phyloP scores from a whole-genome alignment of 169 alveolate species.

The Toxoplasma gondii region DNA sequence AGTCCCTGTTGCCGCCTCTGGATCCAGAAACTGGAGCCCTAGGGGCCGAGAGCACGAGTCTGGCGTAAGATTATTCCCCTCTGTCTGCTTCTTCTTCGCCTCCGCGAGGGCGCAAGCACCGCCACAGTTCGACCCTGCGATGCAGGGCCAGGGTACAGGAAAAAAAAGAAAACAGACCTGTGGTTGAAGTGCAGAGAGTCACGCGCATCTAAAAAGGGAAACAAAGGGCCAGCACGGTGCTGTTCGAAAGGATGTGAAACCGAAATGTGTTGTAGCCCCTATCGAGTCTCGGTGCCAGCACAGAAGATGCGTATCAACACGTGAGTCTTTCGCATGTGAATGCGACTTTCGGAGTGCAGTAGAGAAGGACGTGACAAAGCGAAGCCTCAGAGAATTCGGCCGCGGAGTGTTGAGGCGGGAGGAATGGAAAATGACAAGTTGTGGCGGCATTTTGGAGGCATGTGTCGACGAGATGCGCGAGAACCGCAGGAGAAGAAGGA shows the following conservation, averaged over 20 bases:
- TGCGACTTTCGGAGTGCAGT: no score
- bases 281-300: no score
- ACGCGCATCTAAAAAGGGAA: not conserved
- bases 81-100: conserved; percentile 3
- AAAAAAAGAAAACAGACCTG: not conserved
- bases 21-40: not conserved
- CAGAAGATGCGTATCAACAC: no score
- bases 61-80: not conserved
- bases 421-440: no score
- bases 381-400: no score
- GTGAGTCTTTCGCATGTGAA: no score
- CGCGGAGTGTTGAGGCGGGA: no score
- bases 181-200: not conserved
- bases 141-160: not conserved
- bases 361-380: no score
- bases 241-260: not conserved
- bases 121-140: conserved; percentile 4
- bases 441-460: no score
- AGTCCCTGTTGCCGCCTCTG: not conserved
- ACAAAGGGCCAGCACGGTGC: not conserved
- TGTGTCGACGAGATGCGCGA: no score
- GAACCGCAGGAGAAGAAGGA: no score
- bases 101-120: not conserved
- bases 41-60: conserved; percentile 7
- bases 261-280: no score